Percentiles rank a stretch among this genome's conserved stretches.
Evolutionary conservation across 2,329 filamentous ascomycete genomes (phyloP).

Genomic region (Aureobasidium sp.): DNA sequence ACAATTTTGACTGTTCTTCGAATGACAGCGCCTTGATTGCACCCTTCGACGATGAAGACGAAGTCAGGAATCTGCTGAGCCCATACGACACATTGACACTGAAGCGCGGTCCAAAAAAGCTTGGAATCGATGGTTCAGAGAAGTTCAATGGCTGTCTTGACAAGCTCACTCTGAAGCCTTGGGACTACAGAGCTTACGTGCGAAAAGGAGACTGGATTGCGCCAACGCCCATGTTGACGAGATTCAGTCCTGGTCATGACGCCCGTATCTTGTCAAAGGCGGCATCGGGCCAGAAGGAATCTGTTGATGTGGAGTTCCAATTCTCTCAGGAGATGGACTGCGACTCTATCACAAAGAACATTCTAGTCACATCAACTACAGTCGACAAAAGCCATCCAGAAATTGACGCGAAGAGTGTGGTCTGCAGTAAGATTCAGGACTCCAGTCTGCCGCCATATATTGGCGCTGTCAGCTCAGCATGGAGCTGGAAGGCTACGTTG

Average conservation of each 20-base stretch:
- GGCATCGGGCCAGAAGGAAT: conserved; percentile 33
- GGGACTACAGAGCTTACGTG: conserved; percentile 55
- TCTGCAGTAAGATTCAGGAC: conserved; percentile 39
- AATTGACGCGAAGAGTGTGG: conserved; percentile 39
- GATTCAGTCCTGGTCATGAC: conserved; percentile 56
- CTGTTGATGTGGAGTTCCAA: conserved; percentile 46
- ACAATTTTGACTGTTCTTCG: conserved; percentile 50
- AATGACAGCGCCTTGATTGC: conserved; percentile 46
- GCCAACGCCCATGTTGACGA: conserved; percentile 53
- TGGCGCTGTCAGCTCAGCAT: conserved; percentile 47
- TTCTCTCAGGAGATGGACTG: conserved; percentile 59
- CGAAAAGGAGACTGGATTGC: conserved; percentile 44
- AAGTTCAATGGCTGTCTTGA: conserved; percentile 50
- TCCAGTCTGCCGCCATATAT: conserved; percentile 33
- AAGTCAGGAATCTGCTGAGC: conserved; percentile 57
- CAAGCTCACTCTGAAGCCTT: conserved; percentile 47
- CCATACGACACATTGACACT: conserved; percentile 52
- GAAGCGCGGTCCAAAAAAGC: conserved; percentile 38
- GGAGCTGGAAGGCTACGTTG: conserved; percentile 48
- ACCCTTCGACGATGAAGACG: conserved; percentile 48
- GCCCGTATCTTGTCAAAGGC: conserved; percentile 46
- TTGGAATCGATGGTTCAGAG: conserved; percentile 43
- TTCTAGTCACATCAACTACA: conserved; percentile 49
- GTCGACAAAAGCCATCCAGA: conserved; percentile 38
- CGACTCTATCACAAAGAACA: conserved; percentile 43